These are phyloP conservation scores for Candida oleophila DNA, from an alignment of 805 yeast species.

Conservation along the genomic window DNA sequence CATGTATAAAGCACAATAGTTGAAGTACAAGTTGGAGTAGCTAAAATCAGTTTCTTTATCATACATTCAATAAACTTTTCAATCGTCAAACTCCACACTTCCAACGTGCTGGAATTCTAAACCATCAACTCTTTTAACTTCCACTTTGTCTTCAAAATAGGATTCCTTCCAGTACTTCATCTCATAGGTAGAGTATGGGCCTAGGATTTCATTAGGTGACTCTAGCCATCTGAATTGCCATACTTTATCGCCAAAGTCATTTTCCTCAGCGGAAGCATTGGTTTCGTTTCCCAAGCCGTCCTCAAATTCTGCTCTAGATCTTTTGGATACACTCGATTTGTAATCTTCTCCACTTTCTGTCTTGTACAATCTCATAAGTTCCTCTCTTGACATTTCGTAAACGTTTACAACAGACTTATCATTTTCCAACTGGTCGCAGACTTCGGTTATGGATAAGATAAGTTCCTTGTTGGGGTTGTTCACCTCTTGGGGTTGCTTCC, in stretches of 20 bases:
- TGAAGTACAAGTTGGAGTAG: too few relatives aligned
- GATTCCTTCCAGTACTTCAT: constrained; percentile 54
- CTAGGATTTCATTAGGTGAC: constrained; percentile 41
- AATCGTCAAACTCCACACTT: constrained; percentile 18
- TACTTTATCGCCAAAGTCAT: constrained; percentile 29
- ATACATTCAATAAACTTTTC: too few relatives aligned
- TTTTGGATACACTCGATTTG: constrained; percentile 17
- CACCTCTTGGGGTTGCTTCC: constrained; percentile 5
- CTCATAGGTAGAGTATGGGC: constrained; percentile 51
- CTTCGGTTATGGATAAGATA: constrained; percentile 45
- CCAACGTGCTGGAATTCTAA: constrained; percentile 23
- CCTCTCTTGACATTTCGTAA: constrained; percentile 58
- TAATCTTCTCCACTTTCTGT: constrained; percentile 23
- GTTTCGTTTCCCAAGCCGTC: constrained; percentile 14
- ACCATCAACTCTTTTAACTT: constrained; percentile 34
- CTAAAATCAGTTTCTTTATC: not conserved
- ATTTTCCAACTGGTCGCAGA: constrained; percentile 43
- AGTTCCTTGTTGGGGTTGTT: constrained; percentile 10
- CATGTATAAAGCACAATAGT: too few relatives aligned
- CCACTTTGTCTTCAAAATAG: constrained; percentile 48
- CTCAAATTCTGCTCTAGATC: constrained; percentile 15
- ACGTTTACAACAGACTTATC: constrained; percentile 40
- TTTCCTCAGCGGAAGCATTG: constrained; percentile 9
- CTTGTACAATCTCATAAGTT: constrained; percentile 39
- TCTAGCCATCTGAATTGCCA: constrained; percentile 41